Percentiles rank a stretch among this genome's conserved stretches.
Evolutionary conservation across 495 filamentous ascomycete genomes (phyloP).

Genomic region (Penicillium coffeae): DNA sequence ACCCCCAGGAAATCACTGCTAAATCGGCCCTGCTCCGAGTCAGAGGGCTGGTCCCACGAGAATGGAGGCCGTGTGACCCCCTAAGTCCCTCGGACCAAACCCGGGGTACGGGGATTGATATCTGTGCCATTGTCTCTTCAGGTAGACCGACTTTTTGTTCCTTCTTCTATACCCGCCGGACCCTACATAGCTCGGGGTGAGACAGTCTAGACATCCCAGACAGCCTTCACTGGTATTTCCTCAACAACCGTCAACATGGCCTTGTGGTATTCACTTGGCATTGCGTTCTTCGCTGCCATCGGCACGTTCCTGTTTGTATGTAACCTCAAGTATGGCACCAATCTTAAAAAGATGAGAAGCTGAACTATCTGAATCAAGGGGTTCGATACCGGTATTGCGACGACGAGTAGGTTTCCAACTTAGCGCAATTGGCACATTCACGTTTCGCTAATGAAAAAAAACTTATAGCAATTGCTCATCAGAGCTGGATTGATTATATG

Average conservation of each 20-base stretch:
- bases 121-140: not conserved
- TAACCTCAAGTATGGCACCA: not conserved
- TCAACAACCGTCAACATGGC: constrained; percentile 25
- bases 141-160: not conserved
- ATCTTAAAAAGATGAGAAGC: not conserved
- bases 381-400: constrained; percentile 58
- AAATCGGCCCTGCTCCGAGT: constrained; percentile 33
- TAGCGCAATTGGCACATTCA: not conserved
- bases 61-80: constrained; percentile 10
- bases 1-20: constrained; percentile 17
- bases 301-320: constrained; percentile 57
- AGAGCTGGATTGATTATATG: constrained; percentile 61
- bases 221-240: not conserved
- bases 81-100: constrained; percentile 22
- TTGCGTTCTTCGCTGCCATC: constrained; percentile 53
- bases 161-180: too few species aligned
- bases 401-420: constrained; percentile 46
- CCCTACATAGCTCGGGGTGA: too few species aligned
- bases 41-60: not conserved
- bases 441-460: not conserved
- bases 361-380: constrained; percentile 32
- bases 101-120: constrained; percentile 3
- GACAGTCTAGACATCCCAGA: too few species aligned
- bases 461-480: constrained; percentile 51
- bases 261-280: constrained; percentile 42